These are phyloP conservation scores for Sonneratia caseolaris DNA, from an alignment of 345 rosid genomes.

Conservation along the genomic window DNA sequence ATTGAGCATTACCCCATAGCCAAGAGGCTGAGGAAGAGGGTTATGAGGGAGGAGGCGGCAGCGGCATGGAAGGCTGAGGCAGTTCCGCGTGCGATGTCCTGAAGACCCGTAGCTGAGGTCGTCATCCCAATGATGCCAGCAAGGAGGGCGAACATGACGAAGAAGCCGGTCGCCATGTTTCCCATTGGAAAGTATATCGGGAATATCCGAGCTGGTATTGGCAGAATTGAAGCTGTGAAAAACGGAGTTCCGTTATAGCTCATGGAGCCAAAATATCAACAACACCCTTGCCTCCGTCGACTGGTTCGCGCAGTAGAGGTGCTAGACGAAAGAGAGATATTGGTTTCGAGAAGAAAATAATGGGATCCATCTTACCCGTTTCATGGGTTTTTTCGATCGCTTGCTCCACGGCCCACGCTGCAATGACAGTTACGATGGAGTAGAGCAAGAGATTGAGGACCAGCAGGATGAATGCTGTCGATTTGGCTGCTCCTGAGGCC, in stretches of 20 bases:
- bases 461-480: slow-evolving; percentile 53
- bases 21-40: slow-evolving; percentile 62
- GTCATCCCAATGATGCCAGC: slow-evolving; percentile 72
- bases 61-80: slow-evolving; percentile 51
- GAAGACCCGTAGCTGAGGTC: slow-evolving; percentile 51
- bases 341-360: too few species aligned
- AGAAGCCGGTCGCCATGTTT: slow-evolving; percentile 74
- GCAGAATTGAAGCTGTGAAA: slow-evolving; percentile 7
- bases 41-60: slow-evolving; percentile 49
- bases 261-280: too few species aligned
- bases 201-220: slow-evolving; percentile 63
- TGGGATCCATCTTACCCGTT: slow-evolving; percentile 29
- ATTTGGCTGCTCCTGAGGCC: slow-evolving; percentile 60
- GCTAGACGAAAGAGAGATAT: too few species aligned
- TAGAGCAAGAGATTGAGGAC: slow-evolving; percentile 59
- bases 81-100: slow-evolving; percentile 35
- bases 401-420: slow-evolving; percentile 75
- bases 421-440: slow-evolving; percentile 45
- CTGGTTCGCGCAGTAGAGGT: too few species aligned
- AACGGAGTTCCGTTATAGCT: too few species aligned
- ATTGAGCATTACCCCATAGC: slow-evolving; percentile 57
- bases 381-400: slow-evolving; percentile 50
- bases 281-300: too few species aligned
- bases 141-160: slow-evolving; percentile 58
- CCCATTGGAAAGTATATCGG: slow-evolving; percentile 81